These are phyloP conservation scores for Pseudonitzschia multistriata DNA, from an alignment of 108 stramenopile genomes.

Conservation along the genomic window DNA sequence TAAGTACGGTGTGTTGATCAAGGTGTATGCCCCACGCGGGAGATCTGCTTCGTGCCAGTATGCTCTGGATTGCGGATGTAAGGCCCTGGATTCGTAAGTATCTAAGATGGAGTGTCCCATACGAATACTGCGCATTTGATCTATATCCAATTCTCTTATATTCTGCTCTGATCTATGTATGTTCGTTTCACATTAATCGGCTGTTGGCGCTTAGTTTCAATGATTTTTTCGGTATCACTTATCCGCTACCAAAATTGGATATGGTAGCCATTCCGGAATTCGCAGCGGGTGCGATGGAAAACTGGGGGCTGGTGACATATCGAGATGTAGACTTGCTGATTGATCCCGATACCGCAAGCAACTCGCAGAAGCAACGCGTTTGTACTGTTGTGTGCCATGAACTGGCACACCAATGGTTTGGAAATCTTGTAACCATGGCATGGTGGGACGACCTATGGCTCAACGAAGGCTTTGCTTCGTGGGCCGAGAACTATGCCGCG, in stretches of 20 bases:
- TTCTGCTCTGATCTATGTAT: background rate
- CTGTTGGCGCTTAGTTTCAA: conserved; percentile 47
- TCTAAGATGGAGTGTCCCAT: too few species aligned
- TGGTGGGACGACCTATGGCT: conserved; percentile 99
- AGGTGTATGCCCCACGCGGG: conserved; percentile 94
- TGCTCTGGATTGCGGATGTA: conserved; percentile 82
- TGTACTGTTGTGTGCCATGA: conserved; percentile 97
- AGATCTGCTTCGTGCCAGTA: conserved; percentile 73
- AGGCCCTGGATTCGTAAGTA: conserved; percentile 78
- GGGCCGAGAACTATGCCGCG: conserved; percentile 86
- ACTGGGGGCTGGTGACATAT: conserved; percentile 86
- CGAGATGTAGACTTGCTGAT: conserved; percentile 89
- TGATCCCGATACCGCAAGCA: conserved; percentile 78
- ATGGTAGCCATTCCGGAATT: conserved; percentile 94
- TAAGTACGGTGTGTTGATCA: conserved; percentile 76
- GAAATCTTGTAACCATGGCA: conserved; percentile 95
- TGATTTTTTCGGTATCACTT: conserved; percentile 82
- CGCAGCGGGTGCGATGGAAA: conserved; percentile 96
- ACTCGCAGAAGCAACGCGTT: conserved; percentile 82
- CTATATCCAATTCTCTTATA: background rate
- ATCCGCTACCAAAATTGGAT: conserved; percentile 95
- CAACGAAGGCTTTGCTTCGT: conserved; percentile 96
- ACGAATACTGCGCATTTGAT: too few species aligned
- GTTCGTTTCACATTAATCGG: too few species aligned
- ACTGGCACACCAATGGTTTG: conserved; percentile 97